Evolutionary conservation across 192 early-diverging fungal species (phyloP), one percentile per base, ranked within the genome.

Genomic region (Coemansia umbellata): DNA sequence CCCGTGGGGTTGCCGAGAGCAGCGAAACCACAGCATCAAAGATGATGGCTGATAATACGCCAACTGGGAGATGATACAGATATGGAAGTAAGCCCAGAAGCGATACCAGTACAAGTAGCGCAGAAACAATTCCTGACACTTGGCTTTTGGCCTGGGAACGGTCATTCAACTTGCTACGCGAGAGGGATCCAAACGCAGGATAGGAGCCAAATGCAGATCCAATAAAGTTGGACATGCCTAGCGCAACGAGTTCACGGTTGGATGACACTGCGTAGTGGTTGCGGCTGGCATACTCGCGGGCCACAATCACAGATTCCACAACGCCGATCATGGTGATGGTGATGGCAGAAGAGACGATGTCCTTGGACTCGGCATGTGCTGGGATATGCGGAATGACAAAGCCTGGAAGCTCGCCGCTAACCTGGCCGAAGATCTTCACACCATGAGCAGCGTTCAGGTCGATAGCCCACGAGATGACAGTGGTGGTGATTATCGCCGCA

Each of bases 261-360:
- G 95, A 87, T 11, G 89, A 91, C 33, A 97, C 88, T 6, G 86
- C 74, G 58, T 97, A 96, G 69, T 94, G 90, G 78, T 95, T 89
- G 40, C 90, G 84, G 47, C 84, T 85, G 0, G 94, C 87, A 64
- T 94, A 97, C 22, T 91, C 91, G 60, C 96, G 93, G 4, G 93
- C 87, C 15, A 95, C 88, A 22, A 89, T 94, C 57, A 99, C 89
- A 18, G 91, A 91, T 74, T 99, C 96, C 18, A 99, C 95, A 62
- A 99, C 95, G 3, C 96, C 96, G 58, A 99, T 90, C 65, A 97
- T 85, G 31, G 96, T 87, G 45, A 97, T 94, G 15, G 96, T 78
- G 43, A 91, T 88, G 2, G 91, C 83, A 3, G 90, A 88, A 13
- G 93, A 80, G 50, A 94, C 70, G 30, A 94, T 66, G 52, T 81